Percentiles rank a stretch among this genome's conserved stretches.
Evolutionary conservation across 176 grass and related monocot genomes (phyloP).

Genomic region (Zoysia pacifica): DNA sequence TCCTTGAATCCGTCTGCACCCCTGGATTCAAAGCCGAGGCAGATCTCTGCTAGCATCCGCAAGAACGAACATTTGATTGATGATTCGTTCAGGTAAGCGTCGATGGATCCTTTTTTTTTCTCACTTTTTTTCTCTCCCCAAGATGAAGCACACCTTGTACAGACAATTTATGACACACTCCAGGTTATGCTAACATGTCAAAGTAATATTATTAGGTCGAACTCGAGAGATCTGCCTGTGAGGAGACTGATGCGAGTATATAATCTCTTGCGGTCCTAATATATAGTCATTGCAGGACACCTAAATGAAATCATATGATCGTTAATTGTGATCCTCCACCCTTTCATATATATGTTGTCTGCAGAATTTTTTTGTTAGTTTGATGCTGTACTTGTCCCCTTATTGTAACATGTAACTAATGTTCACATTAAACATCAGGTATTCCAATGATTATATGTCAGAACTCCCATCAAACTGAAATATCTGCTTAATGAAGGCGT

Average conservation of each 20-base stretch:
- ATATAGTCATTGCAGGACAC: too few species aligned
- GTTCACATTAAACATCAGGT: conserved; percentile 30
- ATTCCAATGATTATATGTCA: background rate
- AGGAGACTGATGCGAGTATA: background rate
- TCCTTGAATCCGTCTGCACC: background rate
- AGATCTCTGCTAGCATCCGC: background rate
- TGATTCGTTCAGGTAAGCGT: background rate
- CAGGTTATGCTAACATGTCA: background rate
- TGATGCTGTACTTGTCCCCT: conserved; percentile 1
- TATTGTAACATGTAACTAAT: background rate
- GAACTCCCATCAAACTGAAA: background rate
- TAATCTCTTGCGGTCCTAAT: background rate
- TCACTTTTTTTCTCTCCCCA: background rate
- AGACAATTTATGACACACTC: background rate
- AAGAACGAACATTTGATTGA: background rate
- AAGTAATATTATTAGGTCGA: too few species aligned
- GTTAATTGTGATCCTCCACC: background rate
- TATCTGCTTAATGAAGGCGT: conserved; percentile 9
- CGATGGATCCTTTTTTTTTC: background rate
- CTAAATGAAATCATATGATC: background rate
- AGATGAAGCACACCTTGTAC: background rate
- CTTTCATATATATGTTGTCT: background rate
- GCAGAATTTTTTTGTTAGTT: background rate
- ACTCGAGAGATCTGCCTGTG: background rate
- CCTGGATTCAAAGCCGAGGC: background rate